phyloP scores from a whole-genome alignment of 176 grass and related monocot species.

The Aegilops sharonensis region DNA sequence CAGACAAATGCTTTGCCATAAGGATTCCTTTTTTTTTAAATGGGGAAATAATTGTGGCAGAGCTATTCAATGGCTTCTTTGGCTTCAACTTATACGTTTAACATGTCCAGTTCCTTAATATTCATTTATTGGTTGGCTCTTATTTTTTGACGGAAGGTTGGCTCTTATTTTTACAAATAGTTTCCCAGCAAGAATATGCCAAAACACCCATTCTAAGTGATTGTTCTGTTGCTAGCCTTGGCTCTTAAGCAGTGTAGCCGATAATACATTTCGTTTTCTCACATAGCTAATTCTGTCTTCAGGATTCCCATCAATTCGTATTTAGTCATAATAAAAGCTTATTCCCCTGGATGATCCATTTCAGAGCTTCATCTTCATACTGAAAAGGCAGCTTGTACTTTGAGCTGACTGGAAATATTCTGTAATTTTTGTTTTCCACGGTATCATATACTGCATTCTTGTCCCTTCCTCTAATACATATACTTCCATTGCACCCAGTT shows the following conservation, averaged over 20 bases:
- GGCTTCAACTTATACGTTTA: background rate
- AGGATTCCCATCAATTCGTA: background rate
- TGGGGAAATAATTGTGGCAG: background rate
- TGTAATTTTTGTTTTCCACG: background rate
- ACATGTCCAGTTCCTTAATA: background rate
- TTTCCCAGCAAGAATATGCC: background rate
- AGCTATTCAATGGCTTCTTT: background rate
- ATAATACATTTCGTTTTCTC: background rate
- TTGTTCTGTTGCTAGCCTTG: background rate
- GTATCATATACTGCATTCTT: background rate
- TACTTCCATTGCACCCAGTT: conserved; percentile 48
- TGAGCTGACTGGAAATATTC: conserved; percentile 13
- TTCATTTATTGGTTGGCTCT: background rate
- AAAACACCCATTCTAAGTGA: background rate
- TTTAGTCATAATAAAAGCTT: background rate
- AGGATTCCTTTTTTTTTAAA: background rate
- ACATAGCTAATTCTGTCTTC: background rate
- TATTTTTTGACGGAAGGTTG: background rate
- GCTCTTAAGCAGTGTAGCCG: background rate
- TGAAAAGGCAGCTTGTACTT: background rate
- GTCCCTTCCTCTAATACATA: conserved; percentile 24
- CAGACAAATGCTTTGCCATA: background rate
- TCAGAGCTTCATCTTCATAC: background rate
- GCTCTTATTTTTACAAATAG: background rate
- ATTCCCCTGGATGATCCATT: background rate